Evolutionary conservation across 495 filamentous ascomycete genomes (phyloP).

Genomic region (Clohesyomyces aquaticus): DNA sequence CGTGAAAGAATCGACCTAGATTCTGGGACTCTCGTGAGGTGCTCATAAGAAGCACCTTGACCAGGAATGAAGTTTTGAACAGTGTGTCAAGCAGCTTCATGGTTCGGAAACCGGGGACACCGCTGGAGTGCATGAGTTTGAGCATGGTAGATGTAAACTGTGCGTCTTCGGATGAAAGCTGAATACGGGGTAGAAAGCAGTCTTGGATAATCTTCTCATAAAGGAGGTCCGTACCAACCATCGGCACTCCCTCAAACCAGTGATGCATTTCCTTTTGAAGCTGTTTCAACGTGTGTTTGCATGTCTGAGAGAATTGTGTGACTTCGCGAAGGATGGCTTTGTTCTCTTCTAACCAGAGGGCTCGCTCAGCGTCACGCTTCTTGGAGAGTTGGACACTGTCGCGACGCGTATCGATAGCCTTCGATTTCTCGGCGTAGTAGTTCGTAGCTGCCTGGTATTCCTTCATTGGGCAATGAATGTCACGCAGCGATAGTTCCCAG

Average conservation of each 20-base stretch:
- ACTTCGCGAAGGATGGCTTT: slow-evolving; percentile 5
- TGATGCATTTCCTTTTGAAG: slow-evolving; percentile 75
- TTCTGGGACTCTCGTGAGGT: slow-evolving; percentile 89
- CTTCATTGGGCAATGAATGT: slow-evolving; percentile 68
- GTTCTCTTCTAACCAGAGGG: too few species aligned
- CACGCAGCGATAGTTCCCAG: slow-evolving; percentile 84
- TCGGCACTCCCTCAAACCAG: slow-evolving; percentile 66
- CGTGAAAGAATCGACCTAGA: slow-evolving; percentile 82
- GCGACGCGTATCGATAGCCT: slow-evolving; percentile 11
- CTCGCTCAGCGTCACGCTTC: not conserved
- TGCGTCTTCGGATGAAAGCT: slow-evolving; percentile 82
- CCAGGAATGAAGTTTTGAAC: slow-evolving; percentile 77
- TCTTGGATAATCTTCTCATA: slow-evolving; percentile 80
- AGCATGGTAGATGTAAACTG: slow-evolving; percentile 85
- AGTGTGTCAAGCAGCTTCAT: slow-evolving; percentile 81
- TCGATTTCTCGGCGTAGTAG: slow-evolving; percentile 58
- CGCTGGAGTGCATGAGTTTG: slow-evolving; percentile 78
- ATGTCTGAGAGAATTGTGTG: not conserved
- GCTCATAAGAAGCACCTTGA: slow-evolving; percentile 80
- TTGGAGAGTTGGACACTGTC: not conserved
- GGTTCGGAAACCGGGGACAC: slow-evolving; percentile 84
- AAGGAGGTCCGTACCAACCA: slow-evolving; percentile 64
- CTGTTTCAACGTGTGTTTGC: slow-evolving; percentile 56
- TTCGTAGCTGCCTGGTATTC: slow-evolving; percentile 75
- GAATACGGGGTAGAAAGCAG: slow-evolving; percentile 84